A percentile compares a stretch with the other conserved stretches of the same genome.
Conservation (phyloP, 2,329 filamentous ascomycete species). For the Metarhizium brunneum region DNA sequence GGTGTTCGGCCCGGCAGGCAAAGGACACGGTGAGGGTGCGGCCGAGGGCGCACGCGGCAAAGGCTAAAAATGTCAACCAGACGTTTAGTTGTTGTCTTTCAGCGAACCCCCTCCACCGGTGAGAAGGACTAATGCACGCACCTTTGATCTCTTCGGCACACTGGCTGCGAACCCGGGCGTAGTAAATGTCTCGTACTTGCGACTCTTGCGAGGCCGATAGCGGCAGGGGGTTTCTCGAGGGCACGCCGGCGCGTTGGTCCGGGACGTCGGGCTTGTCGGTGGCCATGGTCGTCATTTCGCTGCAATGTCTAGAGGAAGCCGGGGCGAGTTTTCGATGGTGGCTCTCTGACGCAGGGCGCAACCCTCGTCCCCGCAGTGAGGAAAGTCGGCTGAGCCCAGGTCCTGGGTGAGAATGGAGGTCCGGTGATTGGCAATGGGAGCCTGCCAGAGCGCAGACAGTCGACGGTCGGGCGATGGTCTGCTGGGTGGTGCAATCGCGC, state of each 20-base stretch:
- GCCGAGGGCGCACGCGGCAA: slow-evolving; percentile 79
- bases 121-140: slow-evolving; percentile 21
- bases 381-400: too few relatives aligned
- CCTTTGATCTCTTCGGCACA: slow-evolving; percentile 75
- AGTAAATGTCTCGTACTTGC: slow-evolving; percentile 72
- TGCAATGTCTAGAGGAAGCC: too few relatives aligned
- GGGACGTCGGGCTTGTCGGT: slow-evolving; percentile 12
- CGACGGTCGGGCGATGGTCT: too few relatives aligned
- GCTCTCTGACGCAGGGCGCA: too few relatives aligned
- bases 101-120: too few relatives aligned
- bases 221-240: slow-evolving; percentile 70
- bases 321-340: too few relatives aligned
- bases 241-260: slow-evolving; percentile 33
- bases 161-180: slow-evolving; percentile 65
- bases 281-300: slow-evolving; percentile 18
- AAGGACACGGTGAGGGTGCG: slow-evolving; percentile 85
- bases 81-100: too few relatives aligned
- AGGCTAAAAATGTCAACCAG: slow-evolving; percentile 51
- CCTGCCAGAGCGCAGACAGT: too few relatives aligned
- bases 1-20: slow-evolving; percentile 69
- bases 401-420: too few relatives aligned
- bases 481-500: too few relatives aligned
- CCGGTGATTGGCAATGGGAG: too few relatives aligned
- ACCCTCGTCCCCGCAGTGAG: too few relatives aligned
- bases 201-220: slow-evolving; percentile 73